Evolutionary conservation across 495 filamentous ascomycete genomes (phyloP), one percentile per base, ranked within the genome.

Genomic region (Hypoxylon intermedium): DNA sequence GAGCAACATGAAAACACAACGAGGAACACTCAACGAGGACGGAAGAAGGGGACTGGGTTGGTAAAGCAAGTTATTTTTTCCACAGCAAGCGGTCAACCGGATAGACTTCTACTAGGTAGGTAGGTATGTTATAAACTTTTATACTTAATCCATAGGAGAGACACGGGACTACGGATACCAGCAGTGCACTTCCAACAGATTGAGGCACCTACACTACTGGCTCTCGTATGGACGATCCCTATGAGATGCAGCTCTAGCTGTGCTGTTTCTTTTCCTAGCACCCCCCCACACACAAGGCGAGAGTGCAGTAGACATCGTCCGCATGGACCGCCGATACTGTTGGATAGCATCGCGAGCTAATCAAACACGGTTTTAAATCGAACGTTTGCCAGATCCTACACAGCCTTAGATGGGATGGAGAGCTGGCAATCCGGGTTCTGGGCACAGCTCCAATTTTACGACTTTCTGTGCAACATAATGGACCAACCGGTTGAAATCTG

Each of bases 381-480:
- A 38, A 36, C 26, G 37, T 36, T 30, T 50, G 24, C 51, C 30
- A 56, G 34, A 31, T 18, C 37, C 21, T 9, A 19, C 53, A 40
- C 24, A 20, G 38, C 44, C 19, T 28, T 24, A 43, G 36, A 43
- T 49, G 60, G 54, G 47, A 42, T 54, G 50, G 55, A 33, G 18
- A 54, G 18, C 42, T 54, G 45, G 37, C 36, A 43, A 65, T 42
- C 49, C 42, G 43, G 51, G 50, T 52, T 65, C 56, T 48, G 12
- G 53, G 31, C 44, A 48, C 6, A 36, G 40, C 46, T 52, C 54
- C 61, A 52, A 48, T 47, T 60, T 65, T 53, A 65, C 62, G 62
- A 60, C 42, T 19, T 60, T 9, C 46, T 48, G 57, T 65, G 47
- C 53, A n/a, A 54, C 58, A 40, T 16, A 38, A 49, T 45, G 53